phyloP scores from a whole-genome alignment of 2,329 filamentous ascomycete species.

The Nemania abortiva region DNA sequence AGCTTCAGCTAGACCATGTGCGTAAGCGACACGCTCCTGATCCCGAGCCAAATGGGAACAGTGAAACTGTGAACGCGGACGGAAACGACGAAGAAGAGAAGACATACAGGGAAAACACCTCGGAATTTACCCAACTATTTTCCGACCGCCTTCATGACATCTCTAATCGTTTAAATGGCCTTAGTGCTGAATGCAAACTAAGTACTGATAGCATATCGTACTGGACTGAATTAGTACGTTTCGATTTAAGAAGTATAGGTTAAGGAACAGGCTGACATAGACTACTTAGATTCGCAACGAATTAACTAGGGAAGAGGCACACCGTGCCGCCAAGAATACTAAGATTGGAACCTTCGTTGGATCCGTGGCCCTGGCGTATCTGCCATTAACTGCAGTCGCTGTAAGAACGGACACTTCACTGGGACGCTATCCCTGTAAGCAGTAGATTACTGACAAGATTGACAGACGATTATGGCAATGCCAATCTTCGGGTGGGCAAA shows the following conservation, averaged over 20 bases:
- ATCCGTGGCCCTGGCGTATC: neutral
- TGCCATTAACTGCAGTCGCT: neutral
- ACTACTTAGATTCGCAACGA: neutral
- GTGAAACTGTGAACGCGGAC: too few species aligned
- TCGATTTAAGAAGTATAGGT: too few species aligned
- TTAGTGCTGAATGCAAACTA: neutral
- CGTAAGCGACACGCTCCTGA: neutral
- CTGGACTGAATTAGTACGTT: neutral
- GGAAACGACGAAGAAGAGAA: too few species aligned
- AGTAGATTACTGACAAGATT: neutral
- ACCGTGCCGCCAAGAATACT: neutral
- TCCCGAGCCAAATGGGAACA: neutral
- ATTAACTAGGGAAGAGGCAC: neutral
- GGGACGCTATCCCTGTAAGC: neutral
- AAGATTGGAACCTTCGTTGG: neutral
- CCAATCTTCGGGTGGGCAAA: constrained; percentile 3
- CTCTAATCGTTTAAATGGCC: neutral
- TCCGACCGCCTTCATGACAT: neutral
- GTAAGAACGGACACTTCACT: neutral
- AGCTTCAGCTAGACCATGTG: neutral
- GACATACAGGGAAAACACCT: neutral
- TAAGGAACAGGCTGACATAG: neutral
- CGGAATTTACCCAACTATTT: neutral
- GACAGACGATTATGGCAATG: constrained; percentile 5
- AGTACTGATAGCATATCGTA: neutral